Evolutionary conservation across 148 eudicot genomes (phyloP).

Genomic region (Cornus kousa): DNA sequence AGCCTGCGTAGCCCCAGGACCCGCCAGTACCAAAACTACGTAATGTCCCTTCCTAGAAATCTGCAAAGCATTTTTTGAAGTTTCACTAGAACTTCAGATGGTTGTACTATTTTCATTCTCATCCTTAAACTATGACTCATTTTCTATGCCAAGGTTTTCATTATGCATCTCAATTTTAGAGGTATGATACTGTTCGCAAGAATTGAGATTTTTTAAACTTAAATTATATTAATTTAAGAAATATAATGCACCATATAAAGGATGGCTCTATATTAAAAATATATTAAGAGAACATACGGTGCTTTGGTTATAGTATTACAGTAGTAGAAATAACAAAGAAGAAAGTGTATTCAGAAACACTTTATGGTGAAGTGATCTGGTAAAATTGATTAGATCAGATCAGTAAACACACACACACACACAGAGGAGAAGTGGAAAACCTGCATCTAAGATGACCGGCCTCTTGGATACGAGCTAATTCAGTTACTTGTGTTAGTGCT

Average conservation of each 20-base stretch:
- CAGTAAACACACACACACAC: not conserved
- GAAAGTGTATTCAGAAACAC: not conserved
- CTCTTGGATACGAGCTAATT: constrained; percentile 81
- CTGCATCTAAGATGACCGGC: constrained; percentile 99
- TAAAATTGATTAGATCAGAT: too few species aligned
- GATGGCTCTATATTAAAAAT: too few species aligned
- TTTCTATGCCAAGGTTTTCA: not conserved
- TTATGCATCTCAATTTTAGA: not conserved
- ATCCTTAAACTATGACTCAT: not conserved
- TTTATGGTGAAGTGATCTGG: too few species aligned
- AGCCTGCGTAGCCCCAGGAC: too few species aligned
- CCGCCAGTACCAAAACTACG: too few species aligned
- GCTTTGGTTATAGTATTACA: not conserved
- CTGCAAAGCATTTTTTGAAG: not conserved
- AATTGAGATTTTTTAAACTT: not conserved
- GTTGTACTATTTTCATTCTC: not conserved
- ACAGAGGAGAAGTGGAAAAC: constrained; percentile 26
- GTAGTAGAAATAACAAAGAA: not conserved
- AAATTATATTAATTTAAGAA: too few species aligned
- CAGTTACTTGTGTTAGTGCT: constrained; percentile 73
- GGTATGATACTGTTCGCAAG: not conserved
- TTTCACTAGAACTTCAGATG: not conserved
- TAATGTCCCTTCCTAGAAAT: too few species aligned
- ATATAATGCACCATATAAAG: too few species aligned
- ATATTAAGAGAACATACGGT: not conserved